Evolutionary conservation across 176 grass and related monocot species (phyloP), one percentile per base, ranked within the genome.

Genomic region (Ensete glaucum): DNA sequence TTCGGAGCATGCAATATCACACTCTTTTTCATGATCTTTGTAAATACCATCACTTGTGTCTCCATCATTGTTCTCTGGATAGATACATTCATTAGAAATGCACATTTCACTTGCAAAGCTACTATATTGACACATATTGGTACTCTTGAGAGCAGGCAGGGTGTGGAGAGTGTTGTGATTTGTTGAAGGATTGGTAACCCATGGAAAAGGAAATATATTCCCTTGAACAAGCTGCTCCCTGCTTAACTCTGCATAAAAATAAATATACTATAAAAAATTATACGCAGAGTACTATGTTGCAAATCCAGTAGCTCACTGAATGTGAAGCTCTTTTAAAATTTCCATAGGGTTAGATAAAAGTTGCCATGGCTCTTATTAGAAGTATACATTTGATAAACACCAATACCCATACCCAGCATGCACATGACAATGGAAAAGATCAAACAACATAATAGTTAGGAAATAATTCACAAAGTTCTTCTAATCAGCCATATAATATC

Each of bases 231-330:
- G 80, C 22, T 80, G 80, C 43, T 82, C 81, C 51, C 86, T 78
- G 73, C 87, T 87, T 51, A 87, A 70, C 65, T 82, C 90, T 99
- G 78, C 84, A 89, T 2, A 53, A 23, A 83, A 78, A 87, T 50
- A 3, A 56, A 8, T 55, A 75, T 8, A 72, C 50, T 17, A 82
- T 77, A 19, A 71, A 22, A 72, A 82, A 60, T 14, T 62, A n/a
- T 16, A 71, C 54, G 0, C 52, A 10, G 24, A 15, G 11, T 56
- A 19, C 1, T 55, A 57, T 19, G 64, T 15, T 67, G 12, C 24
- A 34, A 29, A 13, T 50, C 67, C 50, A 52, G 13, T 43, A 48
- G 27, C 65, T 43, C 11, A 17, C 9, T 67, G 12, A 14, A 48
- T 4, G 12, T 43, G 26, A 43, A 1, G 8, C 2, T 67, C 12